A percentile compares a stretch with the other conserved stretches of the same genome.
phyloP scores from a whole-genome alignment of 2,329 filamentous ascomycete species.

The Aspergillus glaucus region DNA sequence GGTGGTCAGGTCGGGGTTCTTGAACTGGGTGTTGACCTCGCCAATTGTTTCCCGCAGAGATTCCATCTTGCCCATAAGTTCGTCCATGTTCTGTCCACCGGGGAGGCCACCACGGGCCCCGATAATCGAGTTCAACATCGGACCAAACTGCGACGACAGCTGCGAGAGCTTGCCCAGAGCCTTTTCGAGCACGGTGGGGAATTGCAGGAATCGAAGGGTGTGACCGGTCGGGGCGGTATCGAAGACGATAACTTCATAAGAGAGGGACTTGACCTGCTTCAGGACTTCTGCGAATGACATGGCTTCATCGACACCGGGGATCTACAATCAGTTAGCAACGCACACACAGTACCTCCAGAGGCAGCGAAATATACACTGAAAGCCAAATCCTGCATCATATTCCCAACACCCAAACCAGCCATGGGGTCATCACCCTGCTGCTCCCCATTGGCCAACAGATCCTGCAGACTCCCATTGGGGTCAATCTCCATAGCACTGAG shows the following conservation, averaged over 20 bases:
- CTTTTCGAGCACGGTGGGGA: constrained; percentile 96
- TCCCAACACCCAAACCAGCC: constrained; percentile 67
- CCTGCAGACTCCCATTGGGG: constrained; percentile 95
- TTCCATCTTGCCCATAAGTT: constrained; percentile 93
- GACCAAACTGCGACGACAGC: constrained; percentile 88
- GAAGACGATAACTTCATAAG: constrained; percentile 98
- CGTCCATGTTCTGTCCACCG: constrained; percentile 85
- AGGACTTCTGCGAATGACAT: constrained; percentile 99
- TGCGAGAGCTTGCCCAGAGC: constrained; percentile 95
- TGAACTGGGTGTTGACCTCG: constrained; percentile 97
- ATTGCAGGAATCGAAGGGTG: constrained; percentile 96
- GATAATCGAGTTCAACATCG: constrained; percentile 88
- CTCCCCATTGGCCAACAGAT: constrained; percentile 74
- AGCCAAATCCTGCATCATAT: constrained; percentile 98
- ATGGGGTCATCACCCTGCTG: constrained; percentile 58
- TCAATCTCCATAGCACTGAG: constrained; percentile 99
- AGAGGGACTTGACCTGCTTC: constrained; percentile 98
- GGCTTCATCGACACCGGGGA: constrained; percentile 96
- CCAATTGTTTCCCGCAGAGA: constrained; percentile 83
- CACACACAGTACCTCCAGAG: neutral
- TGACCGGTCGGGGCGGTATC: constrained; percentile 97
- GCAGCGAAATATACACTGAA: constrained; percentile 61
- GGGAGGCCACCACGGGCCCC: constrained; percentile 71
- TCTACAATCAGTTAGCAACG: constrained; percentile 49
- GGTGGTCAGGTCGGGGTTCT: constrained; percentile 89